These are phyloP conservation scores for Benincasa hispida DNA, from an alignment of 306 rosid species.

Conservation along the genomic window DNA sequence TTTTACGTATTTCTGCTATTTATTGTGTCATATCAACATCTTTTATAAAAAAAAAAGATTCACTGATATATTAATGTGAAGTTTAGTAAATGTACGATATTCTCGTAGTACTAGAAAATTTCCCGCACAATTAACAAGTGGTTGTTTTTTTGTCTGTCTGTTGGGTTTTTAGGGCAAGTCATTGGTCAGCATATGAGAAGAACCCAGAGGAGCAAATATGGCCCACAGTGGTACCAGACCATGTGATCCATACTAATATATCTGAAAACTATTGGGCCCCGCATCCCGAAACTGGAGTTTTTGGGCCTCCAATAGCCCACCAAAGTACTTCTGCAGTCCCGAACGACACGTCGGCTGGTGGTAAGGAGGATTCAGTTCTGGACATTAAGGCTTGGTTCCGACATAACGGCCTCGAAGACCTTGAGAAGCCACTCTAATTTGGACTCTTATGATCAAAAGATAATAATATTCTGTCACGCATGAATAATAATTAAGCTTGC, in stretches of 20 bases:
- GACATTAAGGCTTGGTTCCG: background rate
- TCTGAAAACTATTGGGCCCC: background rate
- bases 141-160: background rate
- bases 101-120: no score
- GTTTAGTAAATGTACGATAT: no score
- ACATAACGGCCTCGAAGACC: background rate
- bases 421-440: no score
- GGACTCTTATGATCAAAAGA: no score
- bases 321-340: background rate
- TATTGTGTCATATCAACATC: no score
- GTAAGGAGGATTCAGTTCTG: background rate
- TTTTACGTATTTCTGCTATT: no score
- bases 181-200: background rate
- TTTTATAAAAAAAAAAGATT: no score
- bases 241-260: background rate
- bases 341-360: background rate
- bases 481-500: background rate
- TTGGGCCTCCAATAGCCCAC: background rate
- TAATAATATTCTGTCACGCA: no score
- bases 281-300: background rate
- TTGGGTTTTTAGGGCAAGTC: background rate
- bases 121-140: no score
- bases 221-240: background rate
- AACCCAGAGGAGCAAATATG: background rate
- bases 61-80: no score